A percentile compares a stretch with the other conserved stretches of the same genome.
Evolutionary conservation across 2,329 filamentous ascomycete species (phyloP).

Genomic region (Fusarium sp.): DNA sequence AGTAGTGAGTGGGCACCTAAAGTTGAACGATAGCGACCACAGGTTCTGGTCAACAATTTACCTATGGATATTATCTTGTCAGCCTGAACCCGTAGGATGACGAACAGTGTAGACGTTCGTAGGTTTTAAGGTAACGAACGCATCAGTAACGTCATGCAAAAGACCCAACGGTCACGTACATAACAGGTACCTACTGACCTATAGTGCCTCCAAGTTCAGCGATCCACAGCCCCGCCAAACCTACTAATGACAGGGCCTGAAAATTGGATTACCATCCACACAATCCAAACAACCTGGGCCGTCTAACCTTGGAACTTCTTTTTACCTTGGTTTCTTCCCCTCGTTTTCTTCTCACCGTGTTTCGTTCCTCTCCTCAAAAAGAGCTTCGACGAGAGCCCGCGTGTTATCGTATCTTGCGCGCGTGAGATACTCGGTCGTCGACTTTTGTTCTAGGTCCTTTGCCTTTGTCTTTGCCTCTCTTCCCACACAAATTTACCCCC

Average conservation of each 20-base stretch:
- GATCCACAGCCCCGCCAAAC: slow-evolving; percentile 45
- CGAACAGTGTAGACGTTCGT: neutral
- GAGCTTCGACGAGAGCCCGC: slow-evolving; percentile 41
- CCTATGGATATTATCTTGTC: too few relatives aligned
- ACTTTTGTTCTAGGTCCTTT: slow-evolving; percentile 9
- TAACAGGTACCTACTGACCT: neutral
- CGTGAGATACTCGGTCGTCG: slow-evolving; percentile 26
- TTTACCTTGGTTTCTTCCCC: slow-evolving; percentile 25
- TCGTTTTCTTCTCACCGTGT: slow-evolving; percentile 25
- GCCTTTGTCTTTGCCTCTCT: neutral
- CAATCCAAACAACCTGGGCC: slow-evolving; percentile 18
- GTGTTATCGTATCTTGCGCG: slow-evolving; percentile 37
- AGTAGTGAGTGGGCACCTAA: neutral
- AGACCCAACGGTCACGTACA: slow-evolving; percentile 6
- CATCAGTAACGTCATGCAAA: slow-evolving; percentile 20
- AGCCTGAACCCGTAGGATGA: neutral
- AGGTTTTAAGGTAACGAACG: neutral
- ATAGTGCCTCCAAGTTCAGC: neutral
- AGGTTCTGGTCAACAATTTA: neutral
- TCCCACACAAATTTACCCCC: slow-evolving; percentile 31
- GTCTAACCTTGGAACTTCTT: slow-evolving; percentile 29
- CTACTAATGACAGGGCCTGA: slow-evolving; percentile 31
- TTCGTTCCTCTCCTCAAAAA: slow-evolving; percentile 22
- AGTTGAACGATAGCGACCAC: neutral
- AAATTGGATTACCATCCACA: slow-evolving; percentile 40